These are phyloP conservation scores for Metschnikowia drakensbergensis DNA, from an alignment of 805 yeast genomes.

Conservation along the genomic window DNA sequence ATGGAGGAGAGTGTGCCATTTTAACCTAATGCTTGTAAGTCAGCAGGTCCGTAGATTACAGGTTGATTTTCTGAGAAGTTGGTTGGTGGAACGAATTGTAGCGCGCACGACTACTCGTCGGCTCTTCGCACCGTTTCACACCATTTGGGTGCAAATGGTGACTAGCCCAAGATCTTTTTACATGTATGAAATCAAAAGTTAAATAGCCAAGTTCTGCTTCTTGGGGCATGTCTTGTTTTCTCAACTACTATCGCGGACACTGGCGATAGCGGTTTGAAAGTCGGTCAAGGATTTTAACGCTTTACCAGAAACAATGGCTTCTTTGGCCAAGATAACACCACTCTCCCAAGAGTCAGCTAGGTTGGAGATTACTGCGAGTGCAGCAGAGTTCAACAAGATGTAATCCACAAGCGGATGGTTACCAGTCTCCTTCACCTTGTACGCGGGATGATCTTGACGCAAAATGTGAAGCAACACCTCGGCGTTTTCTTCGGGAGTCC, in stretches of 20 bases:
- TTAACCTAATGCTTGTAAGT: slow-evolving; percentile 1
- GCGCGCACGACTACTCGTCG: slow-evolving; percentile 14
- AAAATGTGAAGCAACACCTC: slow-evolving; percentile 42
- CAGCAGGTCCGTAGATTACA: slow-evolving; percentile 5
- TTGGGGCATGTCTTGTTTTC: neutral
- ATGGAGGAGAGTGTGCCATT: slow-evolving; percentile 36
- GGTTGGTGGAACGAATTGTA: slow-evolving; percentile 15
- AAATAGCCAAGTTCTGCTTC: neutral
- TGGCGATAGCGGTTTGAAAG: slow-evolving; percentile 35
- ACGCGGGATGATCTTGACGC: slow-evolving; percentile 44
- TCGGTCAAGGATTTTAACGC: slow-evolving; percentile 58
- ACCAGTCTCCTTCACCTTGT: slow-evolving; percentile 37
- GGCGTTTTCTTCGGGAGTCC: slow-evolving; percentile 88
- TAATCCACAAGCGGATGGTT: slow-evolving; percentile 75
- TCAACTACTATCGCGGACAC: neutral
- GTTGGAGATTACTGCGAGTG: slow-evolving; percentile 78
- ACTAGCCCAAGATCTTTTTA: neutral
- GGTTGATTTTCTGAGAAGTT: slow-evolving; percentile 9
- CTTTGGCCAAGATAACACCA: slow-evolving; percentile 73
- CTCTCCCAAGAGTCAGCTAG: slow-evolving; percentile 62
- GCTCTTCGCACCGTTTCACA: neutral
- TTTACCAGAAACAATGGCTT: slow-evolving; percentile 61
- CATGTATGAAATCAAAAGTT: neutral
- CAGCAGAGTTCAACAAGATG: slow-evolving; percentile 86
- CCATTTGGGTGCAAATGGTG: neutral